Base-by-base conservation (phyloP, 805 yeast species). In the Tetrapisispora iriomotensis region DNA sequence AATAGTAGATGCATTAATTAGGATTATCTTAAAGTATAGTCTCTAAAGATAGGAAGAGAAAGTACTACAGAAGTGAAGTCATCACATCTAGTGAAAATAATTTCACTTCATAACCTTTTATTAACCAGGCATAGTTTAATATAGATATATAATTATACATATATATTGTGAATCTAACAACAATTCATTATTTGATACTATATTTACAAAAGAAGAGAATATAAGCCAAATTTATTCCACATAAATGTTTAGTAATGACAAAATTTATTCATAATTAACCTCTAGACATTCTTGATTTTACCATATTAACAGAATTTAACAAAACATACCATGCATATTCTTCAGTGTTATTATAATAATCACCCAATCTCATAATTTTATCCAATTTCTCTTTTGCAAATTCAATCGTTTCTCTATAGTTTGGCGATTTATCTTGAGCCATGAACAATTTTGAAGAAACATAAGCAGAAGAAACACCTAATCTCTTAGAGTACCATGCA, bases 401-500 rank as follows among this genome's bases (percentile, higher is more conserved):
- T 19, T 70, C 68, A 50, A 70, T 56, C 1, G 97, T 88, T 35
- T 72, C 72, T 12, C 47, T 41, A 50, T 66, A 81, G 23, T 63
- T 71, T 2, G 55, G 51, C 17, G 90, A 77, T 18, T 65, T 66
- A 58, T 90, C 96, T 48, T 73, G 79, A 32, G 84, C 65, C 92
- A 81, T 82, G 64, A 74, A 85, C 45, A 85, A 63, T 58, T 90
- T 96, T 29, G 82, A 65, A 28, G 80, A 74, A 2, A 82, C 82
- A 58, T 83, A 85, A 2, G 82, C 71, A 2, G 82, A 68, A 19
- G 83, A 72, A 13, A 90, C 56, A 8, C 82, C 72, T 13, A 81
- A 64, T 47, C 98, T 68, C 54, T 87, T 83, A n/a, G 94, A 67
- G 60, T 90, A 90, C 98, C 98, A 90, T 3, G 85, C 81, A 56